A percentile compares a stretch with the other conserved stretches of the same genome.
Evolutionary conservation across 192 early-diverging fungal species (phyloP).

Genomic region (Coemansia sp.): DNA sequence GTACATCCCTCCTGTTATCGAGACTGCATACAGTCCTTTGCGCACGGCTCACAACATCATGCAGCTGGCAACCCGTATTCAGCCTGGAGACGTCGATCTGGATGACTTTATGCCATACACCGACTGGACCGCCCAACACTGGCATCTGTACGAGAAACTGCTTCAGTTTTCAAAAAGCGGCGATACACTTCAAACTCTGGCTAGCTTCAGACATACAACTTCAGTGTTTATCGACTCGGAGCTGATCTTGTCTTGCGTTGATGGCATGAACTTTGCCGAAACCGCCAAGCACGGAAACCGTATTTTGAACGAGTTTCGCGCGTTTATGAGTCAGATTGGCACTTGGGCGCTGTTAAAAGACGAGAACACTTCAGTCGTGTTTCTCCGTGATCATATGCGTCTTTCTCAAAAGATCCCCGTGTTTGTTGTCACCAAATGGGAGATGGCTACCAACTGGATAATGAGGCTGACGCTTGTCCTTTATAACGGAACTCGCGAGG

Average conservation of each 20-base stretch:
- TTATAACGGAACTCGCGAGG: conserved; percentile 41
- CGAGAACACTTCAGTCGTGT: conserved; percentile 32
- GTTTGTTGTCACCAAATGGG: conserved; percentile 41
- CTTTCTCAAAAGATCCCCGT: conserved; percentile 30
- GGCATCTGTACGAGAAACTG: conserved; percentile 27
- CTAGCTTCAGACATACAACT: conserved; percentile 34
- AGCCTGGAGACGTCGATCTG: conserved; percentile 34
- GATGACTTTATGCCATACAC: conserved; percentile 23
- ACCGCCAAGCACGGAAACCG: conserved; percentile 31
- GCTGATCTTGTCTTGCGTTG: conserved; percentile 34
- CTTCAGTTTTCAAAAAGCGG: conserved; percentile 22
- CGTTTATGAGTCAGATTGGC: conserved; percentile 37
- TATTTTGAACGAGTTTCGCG: conserved; percentile 44
- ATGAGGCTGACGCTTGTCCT: conserved; percentile 41
- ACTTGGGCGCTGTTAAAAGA: conserved; percentile 49
- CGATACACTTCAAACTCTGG: conserved; percentile 15
- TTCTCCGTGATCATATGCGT: conserved; percentile 38
- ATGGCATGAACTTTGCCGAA: conserved; percentile 44
- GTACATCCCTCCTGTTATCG: conserved; percentile 19
- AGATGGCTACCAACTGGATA: conserved; percentile 48
- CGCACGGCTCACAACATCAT: conserved; percentile 11
- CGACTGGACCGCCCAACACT: conserved; percentile 39
- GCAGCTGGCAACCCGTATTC: conserved; percentile 26
- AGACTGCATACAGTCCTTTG: conserved; percentile 8
- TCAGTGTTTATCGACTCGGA: conserved; percentile 49